Evolutionary conservation across 257 asterid species (phyloP).

Genomic region (Mitragyna speciosa): DNA sequence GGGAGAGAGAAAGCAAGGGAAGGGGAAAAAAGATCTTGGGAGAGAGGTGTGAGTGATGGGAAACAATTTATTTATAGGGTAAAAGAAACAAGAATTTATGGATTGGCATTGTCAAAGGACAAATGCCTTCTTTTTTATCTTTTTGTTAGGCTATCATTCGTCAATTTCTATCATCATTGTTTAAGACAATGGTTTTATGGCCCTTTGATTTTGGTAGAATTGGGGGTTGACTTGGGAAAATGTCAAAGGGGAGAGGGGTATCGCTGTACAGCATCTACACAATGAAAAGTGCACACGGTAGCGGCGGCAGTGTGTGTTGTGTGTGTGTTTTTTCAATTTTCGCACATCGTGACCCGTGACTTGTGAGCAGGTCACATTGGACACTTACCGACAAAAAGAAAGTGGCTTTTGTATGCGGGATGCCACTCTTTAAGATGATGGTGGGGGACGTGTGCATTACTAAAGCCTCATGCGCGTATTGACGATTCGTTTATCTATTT

Average conservation of each 20-base stretch:
- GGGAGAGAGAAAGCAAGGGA: background rate
- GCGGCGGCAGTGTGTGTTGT: slow-evolving; percentile 12
- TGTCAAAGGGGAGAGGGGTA: slow-evolving; percentile 47
- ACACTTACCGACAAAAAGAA: slow-evolving; percentile 26
- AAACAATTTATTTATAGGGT: slow-evolving; percentile 21
- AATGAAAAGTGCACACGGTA: slow-evolving; percentile 63
- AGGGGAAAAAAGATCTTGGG: slow-evolving; percentile 1
- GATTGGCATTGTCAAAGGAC: slow-evolving; percentile 21
- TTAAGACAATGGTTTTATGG: background rate
- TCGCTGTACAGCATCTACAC: too few species aligned
- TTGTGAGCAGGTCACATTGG: slow-evolving; percentile 13
- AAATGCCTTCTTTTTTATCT: slow-evolving; percentile 9
- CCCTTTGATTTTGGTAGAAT: background rate
- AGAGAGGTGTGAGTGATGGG: slow-evolving; percentile 18
- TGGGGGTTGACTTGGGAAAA: slow-evolving; percentile 40
- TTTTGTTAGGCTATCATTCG: background rate
- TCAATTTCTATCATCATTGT: slow-evolving; percentile 1
- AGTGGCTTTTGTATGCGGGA: slow-evolving; percentile 8
- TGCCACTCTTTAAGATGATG: slow-evolving; percentile 1
- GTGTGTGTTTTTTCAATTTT: background rate
- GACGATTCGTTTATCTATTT: background rate
- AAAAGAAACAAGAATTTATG: slow-evolving; percentile 14
- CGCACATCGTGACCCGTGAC: slow-evolving; percentile 4
- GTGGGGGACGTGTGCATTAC: slow-evolving; percentile 7
- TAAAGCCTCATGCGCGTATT: slow-evolving; percentile 21